phyloP scores from a whole-genome alignment of 768 basidiomycete genomes.

The Pleurotus djamor region DNA sequence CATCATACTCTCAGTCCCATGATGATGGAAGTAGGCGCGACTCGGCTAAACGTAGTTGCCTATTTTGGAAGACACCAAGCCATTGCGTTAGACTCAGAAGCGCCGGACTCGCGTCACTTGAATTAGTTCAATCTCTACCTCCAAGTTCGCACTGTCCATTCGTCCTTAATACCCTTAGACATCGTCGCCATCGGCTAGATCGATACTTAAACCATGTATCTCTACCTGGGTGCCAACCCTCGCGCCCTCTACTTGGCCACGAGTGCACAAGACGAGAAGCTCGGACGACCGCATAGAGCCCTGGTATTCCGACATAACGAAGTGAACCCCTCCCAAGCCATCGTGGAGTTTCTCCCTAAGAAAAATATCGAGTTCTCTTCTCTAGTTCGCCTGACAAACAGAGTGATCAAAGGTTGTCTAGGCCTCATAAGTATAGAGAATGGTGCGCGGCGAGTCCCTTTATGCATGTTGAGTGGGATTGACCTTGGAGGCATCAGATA shows the following conservation, averaged over 20 bases:
- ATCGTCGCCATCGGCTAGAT: background rate
- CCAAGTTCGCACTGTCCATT: background rate
- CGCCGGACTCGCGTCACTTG: background rate
- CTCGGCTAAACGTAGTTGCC: no score
- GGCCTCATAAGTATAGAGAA: constrained; percentile 76
- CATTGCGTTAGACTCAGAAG: background rate
- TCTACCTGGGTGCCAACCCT: constrained; percentile 68
- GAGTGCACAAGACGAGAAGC: constrained; percentile 60
- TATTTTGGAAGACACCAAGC: no score
- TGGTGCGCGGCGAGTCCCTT: constrained; percentile 35
- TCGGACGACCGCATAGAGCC: constrained; percentile 57
- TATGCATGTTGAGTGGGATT: constrained; percentile 1
- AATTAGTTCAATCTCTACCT: background rate
- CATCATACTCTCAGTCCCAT: no score
- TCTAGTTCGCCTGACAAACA: constrained; percentile 65
- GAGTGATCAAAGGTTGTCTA: constrained; percentile 78
- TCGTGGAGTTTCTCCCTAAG: constrained; percentile 84
- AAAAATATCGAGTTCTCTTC: constrained; percentile 67
- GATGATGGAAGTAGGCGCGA: no score
- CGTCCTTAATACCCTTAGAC: background rate
- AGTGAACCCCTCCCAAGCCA: constrained; percentile 53
- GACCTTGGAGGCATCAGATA: constrained; percentile 45
- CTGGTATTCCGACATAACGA: constrained; percentile 73
- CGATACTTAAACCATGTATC: constrained; percentile 49
- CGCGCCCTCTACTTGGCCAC: constrained; percentile 75